These are phyloP conservation scores for Lizanozyma gosingica DNA, from an alignment of 1,139 yeast species.

Conservation along the genomic window DNA sequence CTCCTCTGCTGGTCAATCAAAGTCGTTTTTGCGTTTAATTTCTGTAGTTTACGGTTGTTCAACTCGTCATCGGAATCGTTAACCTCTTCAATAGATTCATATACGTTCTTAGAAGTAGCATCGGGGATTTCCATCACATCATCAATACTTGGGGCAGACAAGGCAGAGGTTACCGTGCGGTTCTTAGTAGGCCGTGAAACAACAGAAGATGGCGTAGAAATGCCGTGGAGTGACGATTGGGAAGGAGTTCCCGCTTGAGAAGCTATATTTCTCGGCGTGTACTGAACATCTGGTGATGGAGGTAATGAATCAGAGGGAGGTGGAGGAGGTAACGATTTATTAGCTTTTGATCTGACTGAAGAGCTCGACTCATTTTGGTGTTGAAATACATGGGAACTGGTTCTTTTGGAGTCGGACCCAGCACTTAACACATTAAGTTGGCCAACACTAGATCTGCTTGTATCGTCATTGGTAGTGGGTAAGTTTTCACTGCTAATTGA, in stretches of 20 bases:
- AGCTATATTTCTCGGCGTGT: neutral
- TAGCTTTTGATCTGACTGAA: conserved; percentile 1
- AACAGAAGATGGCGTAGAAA: neutral
- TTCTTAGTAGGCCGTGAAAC: neutral
- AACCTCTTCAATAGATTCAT: conserved; percentile 28
- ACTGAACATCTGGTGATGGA: neutral
- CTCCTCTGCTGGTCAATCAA: neutral
- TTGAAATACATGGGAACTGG: too few species aligned
- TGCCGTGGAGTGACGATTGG: conserved; percentile 5
- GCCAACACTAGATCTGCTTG: neutral
- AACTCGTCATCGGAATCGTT: conserved; percentile 34
- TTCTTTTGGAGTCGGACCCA: too few species aligned
- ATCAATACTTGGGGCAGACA: neutral
- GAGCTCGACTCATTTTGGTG: conserved; percentile 9
- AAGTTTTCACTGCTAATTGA: neutral
- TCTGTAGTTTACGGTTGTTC: conserved; percentile 4
- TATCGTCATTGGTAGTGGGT: neutral
- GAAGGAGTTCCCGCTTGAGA: neutral
- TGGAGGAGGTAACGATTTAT: neutral
- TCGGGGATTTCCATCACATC: conserved; percentile 7
- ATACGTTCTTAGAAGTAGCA: conserved; percentile 14
- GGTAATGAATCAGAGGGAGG: neutral
- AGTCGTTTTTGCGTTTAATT: too few species aligned
- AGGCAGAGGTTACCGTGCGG: conserved; percentile 1
- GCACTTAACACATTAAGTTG: too few species aligned